phyloP scores from a whole-genome alignment of 169 alveolate species.

The Babesia ovis region DNA sequence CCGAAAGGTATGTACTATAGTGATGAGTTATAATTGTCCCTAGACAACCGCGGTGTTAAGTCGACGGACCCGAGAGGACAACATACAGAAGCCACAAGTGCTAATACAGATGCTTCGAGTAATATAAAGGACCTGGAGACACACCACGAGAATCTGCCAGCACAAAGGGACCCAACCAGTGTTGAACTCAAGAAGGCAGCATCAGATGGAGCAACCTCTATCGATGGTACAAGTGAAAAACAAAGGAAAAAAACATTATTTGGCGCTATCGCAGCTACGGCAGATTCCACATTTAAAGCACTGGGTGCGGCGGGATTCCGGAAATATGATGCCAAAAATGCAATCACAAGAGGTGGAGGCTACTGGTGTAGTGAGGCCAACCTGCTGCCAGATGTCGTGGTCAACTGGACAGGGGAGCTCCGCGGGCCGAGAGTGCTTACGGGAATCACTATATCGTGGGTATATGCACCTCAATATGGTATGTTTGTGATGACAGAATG shows the following conservation, averaged over 20 bases:
- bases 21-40: too few relatives aligned
- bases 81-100: background rate
- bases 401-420: constrained; percentile 71
- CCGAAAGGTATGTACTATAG: constrained; percentile 60
- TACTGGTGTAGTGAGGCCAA: constrained; percentile 80
- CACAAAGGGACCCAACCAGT: background rate
- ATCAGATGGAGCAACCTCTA: background rate
- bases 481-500: background rate
- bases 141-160: background rate
- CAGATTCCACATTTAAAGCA: constrained; percentile 65
- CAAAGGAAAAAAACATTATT: constrained; percentile 26
- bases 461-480: constrained; percentile 53
- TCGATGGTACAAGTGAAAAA: background rate
- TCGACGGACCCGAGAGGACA: background rate
- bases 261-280: constrained; percentile 55
- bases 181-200: constrained; percentile 2
- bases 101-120: background rate
- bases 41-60: too few relatives aligned
- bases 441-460: constrained; percentile 58
- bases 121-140: background rate
- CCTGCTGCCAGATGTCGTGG: constrained; percentile 62
- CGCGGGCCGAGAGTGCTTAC: constrained; percentile 66
- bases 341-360: constrained; percentile 75
- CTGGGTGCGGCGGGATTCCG: constrained; percentile 72
- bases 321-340: constrained; percentile 78